Percentiles rank a stretch among this genome's conserved stretches.
Conservation (phyloP, 1,284 basidiomycete species). For the Neotropicomus parvogracilis region DNA sequence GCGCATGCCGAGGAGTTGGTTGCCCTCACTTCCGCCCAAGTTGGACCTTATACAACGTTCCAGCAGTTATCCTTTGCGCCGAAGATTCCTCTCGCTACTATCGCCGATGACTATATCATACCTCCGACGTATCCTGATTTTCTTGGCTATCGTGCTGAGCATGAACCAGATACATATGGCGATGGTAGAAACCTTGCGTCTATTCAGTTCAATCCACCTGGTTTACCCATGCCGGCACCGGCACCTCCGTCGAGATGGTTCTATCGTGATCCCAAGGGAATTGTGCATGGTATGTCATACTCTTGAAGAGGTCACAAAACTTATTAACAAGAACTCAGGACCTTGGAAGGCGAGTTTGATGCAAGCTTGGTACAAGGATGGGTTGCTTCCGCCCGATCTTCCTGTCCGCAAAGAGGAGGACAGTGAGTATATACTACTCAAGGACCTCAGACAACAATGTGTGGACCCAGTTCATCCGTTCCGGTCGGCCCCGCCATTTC, state of each 20-base stretch:
- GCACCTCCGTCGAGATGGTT: constrained; percentile 69
- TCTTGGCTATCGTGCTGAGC: constrained; percentile 59
- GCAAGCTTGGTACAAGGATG: constrained; percentile 83
- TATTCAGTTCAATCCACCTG: constrained; percentile 72
- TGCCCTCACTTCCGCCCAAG: constrained; percentile 60
- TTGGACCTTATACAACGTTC: constrained; percentile 83
- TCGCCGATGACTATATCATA: constrained; percentile 84
- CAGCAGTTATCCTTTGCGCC: constrained; percentile 82
- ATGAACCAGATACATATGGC: constrained; percentile 54
- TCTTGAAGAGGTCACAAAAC: background rate
- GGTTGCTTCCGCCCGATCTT: constrained; percentile 71
- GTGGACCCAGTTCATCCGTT: constrained; percentile 77
- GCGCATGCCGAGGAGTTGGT: constrained; percentile 65
- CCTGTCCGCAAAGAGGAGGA: constrained; percentile 76
- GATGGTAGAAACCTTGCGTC: constrained; percentile 49
- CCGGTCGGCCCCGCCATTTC: constrained; percentile 45
- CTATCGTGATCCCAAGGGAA: constrained; percentile 74
- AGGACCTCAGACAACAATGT: constrained; percentile 68
- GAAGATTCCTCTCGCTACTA: constrained; percentile 77
- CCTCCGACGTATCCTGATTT: constrained; percentile 82
- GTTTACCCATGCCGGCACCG: constrained; percentile 65
- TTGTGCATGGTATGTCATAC: constrained; percentile 61
- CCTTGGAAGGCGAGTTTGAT: constrained; percentile 82
- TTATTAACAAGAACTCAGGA: constrained; percentile 41
- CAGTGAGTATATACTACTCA: constrained; percentile 58